A percentile compares a stretch with the other conserved stretches of the same genome.
Evolutionary conservation across 345 rosid species (phyloP).

Genomic region (Boechera stricta): DNA sequence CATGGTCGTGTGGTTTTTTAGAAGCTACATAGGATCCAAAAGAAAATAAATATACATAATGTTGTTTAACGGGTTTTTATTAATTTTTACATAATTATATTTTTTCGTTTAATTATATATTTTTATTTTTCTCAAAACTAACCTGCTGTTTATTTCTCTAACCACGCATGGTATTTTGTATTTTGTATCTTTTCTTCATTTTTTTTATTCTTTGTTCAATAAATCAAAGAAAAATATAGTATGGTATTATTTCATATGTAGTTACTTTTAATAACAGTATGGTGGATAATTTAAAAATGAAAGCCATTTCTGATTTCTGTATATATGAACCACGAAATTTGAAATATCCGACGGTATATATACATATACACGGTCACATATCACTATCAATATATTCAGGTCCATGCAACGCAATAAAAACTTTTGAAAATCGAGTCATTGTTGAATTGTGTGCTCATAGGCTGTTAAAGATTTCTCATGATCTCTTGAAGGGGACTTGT

Average conservation of each 20-base stretch:
- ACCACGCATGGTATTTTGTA: no score
- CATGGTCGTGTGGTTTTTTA: background rate
- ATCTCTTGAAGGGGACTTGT: constrained; percentile 54
- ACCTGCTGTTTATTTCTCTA: background rate
- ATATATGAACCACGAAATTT: background rate
- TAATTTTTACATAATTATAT: background rate
- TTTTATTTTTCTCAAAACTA: background rate
- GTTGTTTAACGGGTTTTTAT: no score
- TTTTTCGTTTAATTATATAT: background rate
- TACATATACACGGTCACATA: constrained; percentile 3
- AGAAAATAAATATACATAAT: background rate
- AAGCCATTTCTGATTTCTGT: no score
- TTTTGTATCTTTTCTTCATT: no score
- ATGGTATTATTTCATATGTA: no score
- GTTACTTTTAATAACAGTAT: no score
- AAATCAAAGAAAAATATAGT: no score
- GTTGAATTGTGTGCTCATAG: constrained; percentile 48
- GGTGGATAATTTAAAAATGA: no score
- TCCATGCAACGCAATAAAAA: constrained; percentile 34
- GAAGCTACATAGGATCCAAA: background rate
- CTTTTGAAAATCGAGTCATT: constrained; percentile 36
- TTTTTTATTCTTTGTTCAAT: no score
- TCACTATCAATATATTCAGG: constrained; percentile 12
- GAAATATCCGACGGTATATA: background rate
- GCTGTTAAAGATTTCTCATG: constrained; percentile 52